Base-by-base conservation (phyloP, 2,329 filamentous ascomycete genomes). In the Aspergillus fumigatus region DNA sequence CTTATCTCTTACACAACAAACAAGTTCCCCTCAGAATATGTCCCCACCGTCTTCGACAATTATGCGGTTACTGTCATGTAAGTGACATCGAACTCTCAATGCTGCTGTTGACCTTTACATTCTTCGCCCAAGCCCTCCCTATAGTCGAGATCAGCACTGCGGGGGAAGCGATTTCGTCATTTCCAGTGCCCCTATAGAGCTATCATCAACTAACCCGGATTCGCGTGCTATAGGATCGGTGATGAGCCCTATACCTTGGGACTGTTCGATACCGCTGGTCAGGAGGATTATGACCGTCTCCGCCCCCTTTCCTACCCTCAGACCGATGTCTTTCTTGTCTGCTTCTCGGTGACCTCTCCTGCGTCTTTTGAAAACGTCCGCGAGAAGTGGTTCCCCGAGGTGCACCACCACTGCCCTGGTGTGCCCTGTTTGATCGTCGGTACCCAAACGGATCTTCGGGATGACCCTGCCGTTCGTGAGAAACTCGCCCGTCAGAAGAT, bases 21-120 rank as follows among this genome's bases (percentile, higher is more conserved):
- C 84, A 97, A 97, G 72, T 99, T 99, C 77, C 94, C 94, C 38
- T 97, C 92, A 70, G 94, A 99, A 92, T 99, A 99, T 77, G 94
- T 99, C 57, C 94, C 94, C 52, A 99, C 94, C 29, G 94, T 99
- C 63, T 99, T 99, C 77, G 94, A 99, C 78, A 99, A 99, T 80
- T 99, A 99, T 84, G 94, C 94, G 57, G 94, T 99, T 75, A 99
- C 94, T 65, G 94, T 99, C 67, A 99, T 99, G 94, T 97, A 84
- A 87, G 92, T 88, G 32, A 17, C 32, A 38, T 38, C 32, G 7
- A 17, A 38, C 32, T 7, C 32, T 35, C 55, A 59, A 52, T 7
- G 54, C 32, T 41, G 17, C 26, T n/a, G 17, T 25, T 38, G 43
- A 21, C 4, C 43, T 23, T 47, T 17, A 26, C 23, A 14, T 23